Conservation (phyloP, 23 red algal species). For the Pyropia haitanensis region DNA sequence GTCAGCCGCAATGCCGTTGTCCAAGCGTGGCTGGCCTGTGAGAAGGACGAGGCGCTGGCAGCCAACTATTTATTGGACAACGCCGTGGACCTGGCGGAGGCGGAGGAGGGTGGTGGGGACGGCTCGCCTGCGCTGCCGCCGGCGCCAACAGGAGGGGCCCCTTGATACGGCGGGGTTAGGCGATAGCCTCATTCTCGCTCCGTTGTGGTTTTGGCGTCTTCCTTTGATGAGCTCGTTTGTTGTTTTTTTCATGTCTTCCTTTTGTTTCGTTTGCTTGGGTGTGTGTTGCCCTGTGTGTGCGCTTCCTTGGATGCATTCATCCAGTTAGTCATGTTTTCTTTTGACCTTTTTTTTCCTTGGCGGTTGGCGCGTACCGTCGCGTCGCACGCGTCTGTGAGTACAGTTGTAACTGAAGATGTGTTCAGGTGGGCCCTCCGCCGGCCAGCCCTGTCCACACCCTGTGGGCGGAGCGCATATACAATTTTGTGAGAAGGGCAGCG, state of each 20-base stretch:
- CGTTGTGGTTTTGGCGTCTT: background rate
- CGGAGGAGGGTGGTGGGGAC: background rate
- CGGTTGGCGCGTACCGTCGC: too few species aligned
- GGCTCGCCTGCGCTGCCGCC: background rate
- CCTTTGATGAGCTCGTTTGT: background rate
- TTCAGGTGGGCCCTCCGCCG: too few species aligned
- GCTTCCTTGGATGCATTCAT: background rate
- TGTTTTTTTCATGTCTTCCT: background rate
- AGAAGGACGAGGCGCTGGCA: conserved; percentile 74
- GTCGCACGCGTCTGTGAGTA: too few species aligned
- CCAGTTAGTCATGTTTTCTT: too few species aligned
- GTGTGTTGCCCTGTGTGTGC: background rate
- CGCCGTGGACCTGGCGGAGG: conserved; percentile 50
- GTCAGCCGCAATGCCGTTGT: conserved; percentile 48
- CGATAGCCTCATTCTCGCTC: background rate
- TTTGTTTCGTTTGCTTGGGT: background rate
- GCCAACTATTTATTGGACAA: conserved; percentile 92
- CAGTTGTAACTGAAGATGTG: too few species aligned
- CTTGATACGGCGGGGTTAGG: conserved; percentile 4
- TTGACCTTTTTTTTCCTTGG: too few species aligned
- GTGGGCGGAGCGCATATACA: too few species aligned
- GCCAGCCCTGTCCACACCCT: too few species aligned
- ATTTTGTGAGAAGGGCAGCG: too few species aligned
- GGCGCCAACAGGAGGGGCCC: conserved; percentile 22
- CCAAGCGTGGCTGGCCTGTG: conserved; percentile 91